Conservation (phyloP, 2,329 filamentous ascomycete genomes). For the Blumeria hordei region DNA sequence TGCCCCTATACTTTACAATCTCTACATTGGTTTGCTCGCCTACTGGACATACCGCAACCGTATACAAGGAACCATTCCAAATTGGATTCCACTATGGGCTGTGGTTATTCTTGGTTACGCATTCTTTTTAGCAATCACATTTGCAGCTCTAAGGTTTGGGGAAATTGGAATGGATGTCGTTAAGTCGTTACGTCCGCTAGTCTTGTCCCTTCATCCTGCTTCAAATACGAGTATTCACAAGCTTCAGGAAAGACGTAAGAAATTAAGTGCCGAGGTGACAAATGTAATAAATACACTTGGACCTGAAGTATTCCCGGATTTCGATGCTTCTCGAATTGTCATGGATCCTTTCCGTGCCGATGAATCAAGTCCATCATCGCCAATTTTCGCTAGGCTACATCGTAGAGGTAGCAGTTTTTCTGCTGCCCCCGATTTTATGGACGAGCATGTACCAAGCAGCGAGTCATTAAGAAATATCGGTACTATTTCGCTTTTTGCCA, state of each 20-base stretch:
- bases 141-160: conserved; percentile 78
- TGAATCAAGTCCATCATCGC: conserved; percentile 8
- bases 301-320: conserved; percentile 93
- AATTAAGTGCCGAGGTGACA: conserved; percentile 62
- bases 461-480: conserved; percentile 86
- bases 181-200: conserved; percentile 74
- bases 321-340: conserved; percentile 51
- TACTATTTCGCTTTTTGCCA: conserved; percentile 72
- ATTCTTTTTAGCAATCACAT: conserved; percentile 70
- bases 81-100: conserved; percentile 56
- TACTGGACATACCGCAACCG: conserved; percentile 62
- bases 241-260: conserved; percentile 45
- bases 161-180: conserved; percentile 98
- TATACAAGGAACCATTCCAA: conserved; percentile 57
- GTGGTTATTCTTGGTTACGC: conserved; percentile 53
- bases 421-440: conserved; percentile 13
- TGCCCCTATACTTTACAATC: conserved; percentile 58
- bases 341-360: conserved; percentile 23
- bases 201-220: conserved; percentile 63
- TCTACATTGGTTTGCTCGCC: conserved; percentile 53
- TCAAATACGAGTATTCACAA: conserved; percentile 66
- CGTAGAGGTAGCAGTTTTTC: conserved; percentile 27
- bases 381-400: conserved; percentile 7
- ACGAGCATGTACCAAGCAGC: conserved; percentile 41
- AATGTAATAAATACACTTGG: conserved; percentile 86